Evolutionary conservation across 2,329 filamentous ascomycete genomes (phyloP), one percentile per base, ranked within the genome.

Genomic region (Ophiocordyceps camponoti-rufipedis): DNA sequence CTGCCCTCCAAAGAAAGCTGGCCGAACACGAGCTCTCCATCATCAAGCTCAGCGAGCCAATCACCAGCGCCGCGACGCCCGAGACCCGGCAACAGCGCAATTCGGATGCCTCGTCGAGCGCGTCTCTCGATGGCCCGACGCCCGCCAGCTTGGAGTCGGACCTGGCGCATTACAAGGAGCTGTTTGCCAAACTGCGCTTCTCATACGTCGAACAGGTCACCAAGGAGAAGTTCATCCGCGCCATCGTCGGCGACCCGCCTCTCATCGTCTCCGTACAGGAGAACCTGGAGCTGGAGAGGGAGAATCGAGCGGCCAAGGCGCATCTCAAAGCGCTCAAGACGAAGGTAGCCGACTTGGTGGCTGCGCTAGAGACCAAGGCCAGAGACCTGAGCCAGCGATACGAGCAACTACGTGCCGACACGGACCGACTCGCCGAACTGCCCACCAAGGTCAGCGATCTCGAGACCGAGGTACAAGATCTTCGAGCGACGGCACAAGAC

Each of bases 121-220:
- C 23, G 23, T 23, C 23, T 23, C 71, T 78, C 49, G 78, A 81
- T 52, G 76, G 73, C 49, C 75, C 78, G 16, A 85, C 80, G 10
- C 86, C 88, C 0, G 75, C 82, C 14, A 81, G 81, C 16, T 70
- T 96, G 8, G 79, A 85, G 51, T 85, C 84, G 28, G 89, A 96
- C 61, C 71, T 96, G 28, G 70, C 74, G 29, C 88, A 96, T 62
- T 95, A 96, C 67, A 86, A 85, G 65, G 88, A 95, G 63, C 75
- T 96, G 18, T 98, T 96, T 63, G 82, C 86, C 40, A 96, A 98
- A 66, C 73, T 96, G 38, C 85, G 89, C 54, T 96, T 96, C 69
- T 93, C 85, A 51, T 96, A 96, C 64, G 83, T 95, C 54, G 91
- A 98, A 64, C 91, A 96, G 68, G 87, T 96, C 50, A 96, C 89